Base-by-base conservation (phyloP, 106 monocot genomes). In the Amphibolis antarctica region DNA sequence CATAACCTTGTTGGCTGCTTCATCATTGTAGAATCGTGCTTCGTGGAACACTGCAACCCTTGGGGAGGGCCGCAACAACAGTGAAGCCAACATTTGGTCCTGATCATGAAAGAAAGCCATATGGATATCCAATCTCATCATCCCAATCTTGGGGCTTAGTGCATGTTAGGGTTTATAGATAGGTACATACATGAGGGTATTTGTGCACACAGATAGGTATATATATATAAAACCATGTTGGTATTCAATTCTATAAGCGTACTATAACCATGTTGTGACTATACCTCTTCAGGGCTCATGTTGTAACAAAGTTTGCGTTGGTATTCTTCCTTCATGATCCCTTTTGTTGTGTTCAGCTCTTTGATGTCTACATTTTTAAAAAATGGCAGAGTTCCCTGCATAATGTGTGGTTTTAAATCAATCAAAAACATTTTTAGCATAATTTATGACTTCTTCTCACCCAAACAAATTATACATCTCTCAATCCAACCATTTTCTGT, bases 271-370 rank as follows among this genome's bases (percentile, higher is more conserved):
- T 42, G 12, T 29, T 49, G 3, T 10, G 9, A 17, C 19, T 59
- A 28, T 57, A 81, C 82, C 82, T 78, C 69, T 28, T 28, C 2
- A 10, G 75, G 68, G 62, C 69, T 79, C 36, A 68, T 13, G 9
- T 79, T 75, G 49, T 82, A 78, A 2, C 77, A 13, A 1, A 75
- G 23, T 22, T 25, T 60, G 11, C 78, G 51, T n/a, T 75, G 82
- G 46, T 64, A 69, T 20, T 83, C 71, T 26, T 70, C 42, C 21
- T 30, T 1, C 6, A 82, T 1, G 43, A 47, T 49, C 12, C 66
- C 49, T 14, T 55, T 74, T 19, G 69, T 70, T 46, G 55, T 64
- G 74, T 77, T 19, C 74, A 69, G n/a, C n/a, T n/a, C n/a, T n/a
- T n/a, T n/a, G n/a, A n/a, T n/a, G n/a, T n/a, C n/a, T n/a, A n/a